A percentile compares a stretch with the other conserved stretches of the same genome.
Conservation (phyloP, 1,139 yeast genomes). For the Zhuliangozyma blackwelliae region DNA sequence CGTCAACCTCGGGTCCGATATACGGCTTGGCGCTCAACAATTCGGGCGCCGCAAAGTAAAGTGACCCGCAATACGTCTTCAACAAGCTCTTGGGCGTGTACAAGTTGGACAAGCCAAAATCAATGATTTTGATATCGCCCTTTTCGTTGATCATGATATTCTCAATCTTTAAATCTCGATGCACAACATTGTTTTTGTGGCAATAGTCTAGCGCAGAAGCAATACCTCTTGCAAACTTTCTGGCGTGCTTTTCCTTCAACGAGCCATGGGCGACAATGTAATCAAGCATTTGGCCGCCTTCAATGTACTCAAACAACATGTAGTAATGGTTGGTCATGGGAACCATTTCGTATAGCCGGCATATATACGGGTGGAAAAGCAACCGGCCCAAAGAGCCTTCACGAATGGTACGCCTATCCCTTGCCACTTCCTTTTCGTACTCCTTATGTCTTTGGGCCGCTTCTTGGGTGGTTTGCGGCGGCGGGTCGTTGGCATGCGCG, state of each 20-base stretch:
- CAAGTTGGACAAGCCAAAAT: constrained; percentile 90
- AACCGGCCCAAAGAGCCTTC: constrained; percentile 93
- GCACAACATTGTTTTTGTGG: constrained; percentile 91
- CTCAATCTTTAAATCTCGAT: constrained; percentile 93
- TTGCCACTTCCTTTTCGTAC: constrained; percentile 79
- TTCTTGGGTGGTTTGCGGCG: constrained; percentile 54
- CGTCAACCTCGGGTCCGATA: constrained; percentile 94
- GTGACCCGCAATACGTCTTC: constrained; percentile 94
- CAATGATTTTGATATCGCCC: constrained; percentile 94
- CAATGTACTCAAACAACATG: constrained; percentile 93
- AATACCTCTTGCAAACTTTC: constrained; percentile 94
- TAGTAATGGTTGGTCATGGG: constrained; percentile 97
- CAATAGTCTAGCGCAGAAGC: constrained; percentile 92
- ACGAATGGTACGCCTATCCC: constrained; percentile 88
- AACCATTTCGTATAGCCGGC: constrained; percentile 88
- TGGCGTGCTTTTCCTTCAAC: constrained; percentile 86
- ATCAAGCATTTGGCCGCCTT: constrained; percentile 97
- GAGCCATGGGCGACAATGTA: constrained; percentile 97
- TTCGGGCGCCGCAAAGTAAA: constrained; percentile 98
- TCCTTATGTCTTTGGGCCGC: constrained; percentile 64
- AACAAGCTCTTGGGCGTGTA: constrained; percentile 69
- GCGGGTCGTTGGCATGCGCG: constrained; percentile 70
- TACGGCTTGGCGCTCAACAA: constrained; percentile 88
- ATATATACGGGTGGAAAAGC: constrained; percentile 87
- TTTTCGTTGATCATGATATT: constrained; percentile 90